Base-by-base conservation (phyloP, 1,284 basidiomycete genomes). In the Cryptococcus wingfieldii region DNA sequence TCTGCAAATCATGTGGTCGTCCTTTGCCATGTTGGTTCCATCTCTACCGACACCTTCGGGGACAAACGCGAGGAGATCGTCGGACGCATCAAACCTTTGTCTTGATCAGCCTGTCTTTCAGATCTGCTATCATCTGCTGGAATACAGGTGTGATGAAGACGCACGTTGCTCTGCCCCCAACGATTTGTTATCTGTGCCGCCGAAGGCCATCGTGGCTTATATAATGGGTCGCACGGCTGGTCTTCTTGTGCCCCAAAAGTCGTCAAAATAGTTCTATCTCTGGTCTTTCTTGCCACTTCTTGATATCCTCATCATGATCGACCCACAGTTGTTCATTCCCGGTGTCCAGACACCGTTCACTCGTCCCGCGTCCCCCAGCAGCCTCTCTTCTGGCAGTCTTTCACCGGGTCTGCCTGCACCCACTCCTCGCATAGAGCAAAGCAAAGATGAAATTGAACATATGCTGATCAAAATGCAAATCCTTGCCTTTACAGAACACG, bases 401-500 rank as follows among this genome's bases (percentile, higher is more conserved):
- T 38, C 45, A 1, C 13, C 12, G 39, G 6, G 16, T 46, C 14
- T 28, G 19, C 5, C 18, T 9, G 8, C 45, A 7, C 19, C 23
- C 18, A 27, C 25, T 46, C 5, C 45, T n/a, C 18, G 31, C 18
- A 16, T 16, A 46, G 45, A 25, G 27, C 19, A 25, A 46, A 27
- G 19, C 27, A 19, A 37, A 13, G 49, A 49, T 25, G 38, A 55
- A 42, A 23, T 54, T 1, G 51, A 65, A 51, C 43, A 68, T 31
- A 56, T 68, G 65, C 70, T 75, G 67, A 75, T 72, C 55, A 56
- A 68, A 47, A 57, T 69, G 54, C 65, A 65, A 63, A 64, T 71
- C 38, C 51, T 64, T 51, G 70, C 71, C 44, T 77, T 76, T 61
- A 64, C 74, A 72, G 76, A 77, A 63, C 66, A 70, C 47, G 75